A percentile compares a stretch with the other conserved stretches of the same genome.
These are phyloP conservation scores for Alternaria brassicicola DNA, from an alignment of 2,329 filamentous ascomycete species.

Conservation along the genomic window DNA sequence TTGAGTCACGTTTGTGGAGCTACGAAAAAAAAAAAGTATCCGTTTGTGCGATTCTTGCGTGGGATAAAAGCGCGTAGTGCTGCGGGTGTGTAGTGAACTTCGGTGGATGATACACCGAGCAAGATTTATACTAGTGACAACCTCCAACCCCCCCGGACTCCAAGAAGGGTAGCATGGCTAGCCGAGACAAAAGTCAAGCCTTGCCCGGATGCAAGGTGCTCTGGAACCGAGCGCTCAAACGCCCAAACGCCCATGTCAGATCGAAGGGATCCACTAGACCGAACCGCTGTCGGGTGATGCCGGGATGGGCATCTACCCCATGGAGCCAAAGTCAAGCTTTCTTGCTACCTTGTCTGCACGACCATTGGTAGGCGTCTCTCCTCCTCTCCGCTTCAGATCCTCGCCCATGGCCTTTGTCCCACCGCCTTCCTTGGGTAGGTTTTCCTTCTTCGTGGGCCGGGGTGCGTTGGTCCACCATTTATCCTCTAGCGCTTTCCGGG, in stretches of 20 bases:
- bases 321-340: conserved; percentile 61
- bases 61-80: neutral
- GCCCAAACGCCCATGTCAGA: conserved; percentile 6
- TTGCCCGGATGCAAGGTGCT: conserved; percentile 4
- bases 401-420: conserved; percentile 74
- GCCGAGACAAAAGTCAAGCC: conserved; percentile 11
- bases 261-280: neutral
- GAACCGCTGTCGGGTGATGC: neutral
- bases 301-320: conserved; percentile 17
- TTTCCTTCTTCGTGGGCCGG: conserved; percentile 78
- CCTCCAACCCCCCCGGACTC: conserved; percentile 11
- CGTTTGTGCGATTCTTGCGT: neutral
- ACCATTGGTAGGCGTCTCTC: conserved; percentile 62
- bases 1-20: neutral
- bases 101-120: neutral
- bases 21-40: neutral
- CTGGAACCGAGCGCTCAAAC: conserved; percentile 3
- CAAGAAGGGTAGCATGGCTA: conserved; percentile 13
- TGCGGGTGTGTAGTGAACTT: neutral
- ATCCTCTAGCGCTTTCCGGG: conserved; percentile 78
- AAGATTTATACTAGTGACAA: too few species aligned
- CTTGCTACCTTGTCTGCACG: conserved; percentile 78
- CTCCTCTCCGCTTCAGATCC: conserved; percentile 78
- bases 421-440: conserved; percentile 79
- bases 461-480: conserved; percentile 86